Conservation (phyloP, 2,329 filamentous ascomycete species). For the Neurospora sp. region DNA sequence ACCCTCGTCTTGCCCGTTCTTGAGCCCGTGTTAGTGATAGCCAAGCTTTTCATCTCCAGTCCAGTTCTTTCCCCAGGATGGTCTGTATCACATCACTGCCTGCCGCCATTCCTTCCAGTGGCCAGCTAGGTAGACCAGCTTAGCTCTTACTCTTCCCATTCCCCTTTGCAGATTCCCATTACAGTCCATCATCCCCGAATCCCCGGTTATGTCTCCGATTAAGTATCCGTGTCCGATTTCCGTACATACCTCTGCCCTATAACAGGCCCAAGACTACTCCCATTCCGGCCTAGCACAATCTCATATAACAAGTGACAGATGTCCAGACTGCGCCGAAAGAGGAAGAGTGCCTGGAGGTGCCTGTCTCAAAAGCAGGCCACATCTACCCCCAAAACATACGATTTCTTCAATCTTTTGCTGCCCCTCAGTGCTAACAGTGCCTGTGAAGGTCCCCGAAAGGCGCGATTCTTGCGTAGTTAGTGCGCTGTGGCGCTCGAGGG, state of each 20-base stretch:
- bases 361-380: not conserved
- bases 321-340: not conserved
- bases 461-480: not conserved
- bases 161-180: not conserved
- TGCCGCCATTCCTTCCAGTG: not conserved
- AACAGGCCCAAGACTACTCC: not conserved
- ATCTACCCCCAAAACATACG: not conserved
- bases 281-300: not conserved
- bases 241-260: not conserved
- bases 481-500: not conserved
- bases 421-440: not conserved
- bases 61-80: not conserved
- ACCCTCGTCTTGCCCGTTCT: not conserved
- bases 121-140: not conserved
- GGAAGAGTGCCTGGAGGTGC: not conserved
- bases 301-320: not conserved
- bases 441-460: not conserved
- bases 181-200: not conserved
- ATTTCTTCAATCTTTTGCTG: not conserved
- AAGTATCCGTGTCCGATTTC: not conserved
- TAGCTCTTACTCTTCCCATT: not conserved
- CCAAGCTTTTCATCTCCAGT: not conserved
- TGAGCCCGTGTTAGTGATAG: not conserved
- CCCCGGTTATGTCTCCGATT: not conserved
- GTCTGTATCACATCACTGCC: too few species aligned